These are phyloP conservation scores for Lindgomyces ingoldianus DNA, from an alignment of 495 filamentous ascomycete species.

Conservation along the genomic window DNA sequence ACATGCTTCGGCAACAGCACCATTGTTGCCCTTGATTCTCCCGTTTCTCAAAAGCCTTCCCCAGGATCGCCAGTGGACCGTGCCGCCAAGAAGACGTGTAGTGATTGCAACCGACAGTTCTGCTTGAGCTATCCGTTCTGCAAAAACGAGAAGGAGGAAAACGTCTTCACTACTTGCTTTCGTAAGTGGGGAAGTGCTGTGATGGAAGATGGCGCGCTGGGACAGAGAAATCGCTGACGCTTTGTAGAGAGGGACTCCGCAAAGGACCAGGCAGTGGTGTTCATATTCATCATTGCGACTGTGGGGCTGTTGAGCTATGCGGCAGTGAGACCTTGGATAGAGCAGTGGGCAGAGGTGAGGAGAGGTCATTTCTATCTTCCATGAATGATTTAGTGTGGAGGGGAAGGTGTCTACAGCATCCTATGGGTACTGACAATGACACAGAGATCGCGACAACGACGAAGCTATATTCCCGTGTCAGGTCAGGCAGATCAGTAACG, in stretches of 20 bases:
- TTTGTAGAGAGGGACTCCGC: conserved; percentile 73
- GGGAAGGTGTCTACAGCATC: neutral
- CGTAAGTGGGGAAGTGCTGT: conserved; percentile 52
- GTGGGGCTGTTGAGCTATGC: conserved; percentile 82
- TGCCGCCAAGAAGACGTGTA: conserved; percentile 58
- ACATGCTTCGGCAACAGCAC: conserved; percentile 90
- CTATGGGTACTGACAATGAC: conserved; percentile 7
- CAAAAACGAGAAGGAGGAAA: conserved; percentile 78
- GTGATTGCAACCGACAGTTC: conserved; percentile 87
- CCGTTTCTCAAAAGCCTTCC: conserved; percentile 40
- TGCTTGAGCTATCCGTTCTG: conserved; percentile 87
- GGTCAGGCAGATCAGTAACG: conserved; percentile 28
- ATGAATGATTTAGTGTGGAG: neutral
- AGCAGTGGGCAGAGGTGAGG: conserved; percentile 49
- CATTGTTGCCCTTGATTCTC: conserved; percentile 70
- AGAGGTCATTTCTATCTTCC: neutral
- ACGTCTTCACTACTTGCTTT: conserved; percentile 89
- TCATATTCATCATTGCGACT: conserved; percentile 87
- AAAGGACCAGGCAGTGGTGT: conserved; percentile 89
- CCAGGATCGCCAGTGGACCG: conserved; percentile 37
- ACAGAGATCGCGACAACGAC: conserved; percentile 34
- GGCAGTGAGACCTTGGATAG: conserved; percentile 64
- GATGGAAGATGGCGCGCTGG: conserved; percentile 3
- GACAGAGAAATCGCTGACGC: conserved; percentile 21
- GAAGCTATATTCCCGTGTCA: conserved; percentile 36